Base-by-base conservation (phyloP, 345 rosid genomes). In the Zanthoxylum bungeanum region DNA sequence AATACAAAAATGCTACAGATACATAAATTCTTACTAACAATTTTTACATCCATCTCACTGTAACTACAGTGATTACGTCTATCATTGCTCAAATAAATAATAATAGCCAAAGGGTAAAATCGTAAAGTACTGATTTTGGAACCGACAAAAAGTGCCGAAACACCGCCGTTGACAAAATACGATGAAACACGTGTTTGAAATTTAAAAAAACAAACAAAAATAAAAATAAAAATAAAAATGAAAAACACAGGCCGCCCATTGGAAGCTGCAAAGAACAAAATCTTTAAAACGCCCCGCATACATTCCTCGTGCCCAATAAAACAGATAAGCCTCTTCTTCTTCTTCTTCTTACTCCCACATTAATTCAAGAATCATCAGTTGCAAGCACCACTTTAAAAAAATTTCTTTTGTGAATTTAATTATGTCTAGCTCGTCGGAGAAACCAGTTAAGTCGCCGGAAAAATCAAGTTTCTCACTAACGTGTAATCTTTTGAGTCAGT, bases 401-500 rank as follows among this genome's bases (percentile, higher is more conserved):
- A n/a, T n/a, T 37, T 60, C 11, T 21, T 12, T 9, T 0, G 46
- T 60, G 27, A 17, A 11, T 5, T 31, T 24, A 52, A 76, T 1
- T 28, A 91, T 88, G 98, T 76, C 92, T 72, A 78, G 77, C 60
- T 85, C 89, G 64, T 66, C 86, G 73, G 93, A 84, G 73, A 84
- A 74, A 55, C 37, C 73, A 57, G 72, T 34, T 31, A 78, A 19
- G 76, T 78, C 72, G 14, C 56, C 80, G 31, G 86, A 77, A 55
- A 88, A 83, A 70, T 60, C 85, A 0, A 85, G 91, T 77, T 90
- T 91, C 82, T 82, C 88, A 0, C 89, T 74, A 75, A 92, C 81
- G 11, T 94, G 93, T 76, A 87, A 75, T 66, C 57, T 86, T 67
- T 73, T 94, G 80, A 87, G 95, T 75, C 97, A 84, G 79, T 92